Conservation (phyloP, 495 filamentous ascomycete species). For the Penicillium cinerascens region DNA sequence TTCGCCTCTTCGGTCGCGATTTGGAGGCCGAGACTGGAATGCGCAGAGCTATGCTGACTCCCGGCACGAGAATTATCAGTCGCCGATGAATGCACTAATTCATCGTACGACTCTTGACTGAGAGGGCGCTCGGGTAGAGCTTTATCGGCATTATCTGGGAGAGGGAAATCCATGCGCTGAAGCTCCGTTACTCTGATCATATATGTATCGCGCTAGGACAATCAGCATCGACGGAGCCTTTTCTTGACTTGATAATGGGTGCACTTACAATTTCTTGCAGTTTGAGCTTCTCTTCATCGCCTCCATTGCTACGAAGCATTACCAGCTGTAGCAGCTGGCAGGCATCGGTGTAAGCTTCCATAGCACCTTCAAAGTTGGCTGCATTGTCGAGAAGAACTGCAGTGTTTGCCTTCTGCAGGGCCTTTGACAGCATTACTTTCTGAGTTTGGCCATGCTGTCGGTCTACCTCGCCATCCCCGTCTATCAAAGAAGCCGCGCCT, state of each 20-base stretch:
- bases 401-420: conserved; percentile 90
- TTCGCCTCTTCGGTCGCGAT: conserved; percentile 19
- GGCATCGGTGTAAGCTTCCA: conserved; percentile 87
- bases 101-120: conserved; percentile 60
- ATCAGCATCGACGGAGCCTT: conserved; percentile 10
- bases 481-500: conserved; percentile 22
- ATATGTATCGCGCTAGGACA: conserved; percentile 75
- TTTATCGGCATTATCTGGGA: conserved; percentile 56
- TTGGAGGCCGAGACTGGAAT: conserved; percentile 21
- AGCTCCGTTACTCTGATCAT: conserved; percentile 83
- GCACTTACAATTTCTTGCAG: conserved; percentile 82
- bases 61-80: conserved; percentile 36
- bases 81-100: conserved; percentile 39
- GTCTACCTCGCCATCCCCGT: conserved; percentile 28
- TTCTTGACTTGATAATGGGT: neutral
- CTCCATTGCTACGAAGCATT: conserved; percentile 74
- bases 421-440: conserved; percentile 89
- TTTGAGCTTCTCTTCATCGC: conserved; percentile 78
- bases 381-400: conserved; percentile 93
- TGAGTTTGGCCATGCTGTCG: conserved; percentile 57
- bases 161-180: conserved; percentile 59
- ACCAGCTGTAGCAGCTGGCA: conserved; percentile 81
- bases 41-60: conserved; percentile 20
- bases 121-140: conserved; percentile 75
- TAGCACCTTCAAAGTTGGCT: conserved; percentile 87